Base-by-base conservation (phyloP, 305 asterid species). In the Monarda citriodora region DNA sequence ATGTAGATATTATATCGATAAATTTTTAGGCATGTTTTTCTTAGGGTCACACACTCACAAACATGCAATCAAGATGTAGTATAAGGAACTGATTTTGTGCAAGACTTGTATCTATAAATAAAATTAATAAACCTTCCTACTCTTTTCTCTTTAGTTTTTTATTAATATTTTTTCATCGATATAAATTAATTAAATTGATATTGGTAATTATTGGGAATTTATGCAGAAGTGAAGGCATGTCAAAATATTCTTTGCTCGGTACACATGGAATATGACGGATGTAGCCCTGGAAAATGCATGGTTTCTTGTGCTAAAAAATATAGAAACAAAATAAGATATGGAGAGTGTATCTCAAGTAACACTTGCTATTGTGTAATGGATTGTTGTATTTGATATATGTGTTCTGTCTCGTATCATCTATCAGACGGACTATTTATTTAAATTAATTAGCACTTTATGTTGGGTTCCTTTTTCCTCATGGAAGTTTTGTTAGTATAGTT, bases 251-350 rank as follows among this genome's bases (percentile, higher is more conserved):
- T 67, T 41, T 67, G 72, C 55, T 38, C 72, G 2, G 56, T 59
- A n/a, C 51, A n/a, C 31, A 60, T 53, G 67, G 56, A 5, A 34
- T n/a, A 44, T 13, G 57, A 47, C 22, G 62, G 21, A 32, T 67
- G 72, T 67, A 67, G 62, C 34, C 56, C 67, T 44, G 72, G 72
- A 1, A 34, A 38, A 23, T 67, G 72, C 57, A 6, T 67, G 67
- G 67, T 60, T 22, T 32, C 18, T 12, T 67, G 72, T 11, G 72
- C 62, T 36, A 9, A 17, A n/a, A 60, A 52, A 46, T 60, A 67
- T 44, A 32, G 29, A 13, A 45, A 14, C 9, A 32, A 6, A 26
- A 44, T 36, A 4, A 60, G 62, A 52, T 67, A 67, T 52, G 72
- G 67, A 34, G 67, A 53, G 55, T 67, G 72, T 48, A 2, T 36